Conservation (phyloP, 2,329 filamentous ascomycete genomes). For the Colletotrichum filicis region DNA sequence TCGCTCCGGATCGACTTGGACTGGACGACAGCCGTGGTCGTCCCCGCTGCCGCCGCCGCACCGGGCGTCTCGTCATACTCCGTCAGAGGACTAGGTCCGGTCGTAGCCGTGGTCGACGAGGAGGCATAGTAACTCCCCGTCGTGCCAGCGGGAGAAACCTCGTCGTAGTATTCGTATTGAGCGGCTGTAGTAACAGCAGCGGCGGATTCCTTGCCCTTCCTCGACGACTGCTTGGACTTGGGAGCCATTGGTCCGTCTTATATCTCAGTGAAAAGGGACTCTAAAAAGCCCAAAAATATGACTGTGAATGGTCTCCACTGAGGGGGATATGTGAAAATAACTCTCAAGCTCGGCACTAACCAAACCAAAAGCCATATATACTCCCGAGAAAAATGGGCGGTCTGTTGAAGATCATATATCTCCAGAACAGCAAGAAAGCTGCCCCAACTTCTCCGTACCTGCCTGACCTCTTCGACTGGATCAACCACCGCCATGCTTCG, state of each 20-base stretch:
- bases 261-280: not conserved
- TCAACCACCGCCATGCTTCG: no score
- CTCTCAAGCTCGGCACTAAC: not conserved
- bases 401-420: not conserved
- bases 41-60: constrained; percentile 25
- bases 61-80: constrained; percentile 26
- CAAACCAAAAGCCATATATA: not conserved
- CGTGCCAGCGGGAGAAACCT: not conserved
- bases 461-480: no score
- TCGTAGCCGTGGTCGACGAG: constrained; percentile 36
- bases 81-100: constrained; percentile 20
- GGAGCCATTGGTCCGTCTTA: constrained; percentile 16
- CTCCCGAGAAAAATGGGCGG: not conserved
- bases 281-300: not conserved
- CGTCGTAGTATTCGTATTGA: constrained; percentile 29
- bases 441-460: not conserved
- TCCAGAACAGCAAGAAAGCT: not conserved
- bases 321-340: not conserved
- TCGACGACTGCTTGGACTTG: constrained; percentile 4
- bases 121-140: constrained; percentile 39
- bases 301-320: not conserved
- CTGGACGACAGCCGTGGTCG: constrained; percentile 36
- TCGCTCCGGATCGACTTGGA: constrained; percentile 56
- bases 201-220: constrained; percentile 23
- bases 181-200: not conserved